Evolutionary conservation across 805 yeast genomes (phyloP).

Genomic region (Metschnikowia lunata): DNA sequence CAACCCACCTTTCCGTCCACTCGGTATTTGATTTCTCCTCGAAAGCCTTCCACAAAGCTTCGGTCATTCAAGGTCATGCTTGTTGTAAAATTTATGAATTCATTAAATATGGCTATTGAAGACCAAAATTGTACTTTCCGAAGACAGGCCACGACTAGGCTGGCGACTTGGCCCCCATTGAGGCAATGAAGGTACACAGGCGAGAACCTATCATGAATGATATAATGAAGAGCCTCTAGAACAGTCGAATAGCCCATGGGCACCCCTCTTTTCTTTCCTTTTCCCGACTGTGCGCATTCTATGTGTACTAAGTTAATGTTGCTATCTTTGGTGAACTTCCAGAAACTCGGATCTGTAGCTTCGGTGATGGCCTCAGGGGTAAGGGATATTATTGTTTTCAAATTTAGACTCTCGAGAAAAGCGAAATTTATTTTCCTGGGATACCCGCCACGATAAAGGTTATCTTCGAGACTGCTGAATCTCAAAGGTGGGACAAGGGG

Average conservation of each 20-base stretch:
- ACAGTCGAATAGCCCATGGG: constrained; percentile 70
- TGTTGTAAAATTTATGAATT: constrained; percentile 72
- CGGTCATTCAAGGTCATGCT: constrained; percentile 80
- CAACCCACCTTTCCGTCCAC: constrained; percentile 47
- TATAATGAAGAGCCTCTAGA: constrained; percentile 52
- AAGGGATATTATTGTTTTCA: constrained; percentile 71
- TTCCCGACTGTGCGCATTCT: constrained; percentile 58
- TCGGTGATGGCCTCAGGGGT: constrained; percentile 69
- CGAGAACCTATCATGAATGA: constrained; percentile 54
- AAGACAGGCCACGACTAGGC: constrained; percentile 80
- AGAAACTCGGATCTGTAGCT: constrained; percentile 48
- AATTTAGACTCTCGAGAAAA: constrained; percentile 58
- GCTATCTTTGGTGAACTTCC: constrained; percentile 48
- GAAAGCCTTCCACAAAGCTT: constrained; percentile 74
- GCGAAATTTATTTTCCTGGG: constrained; percentile 73
- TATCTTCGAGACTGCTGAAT: constrained; percentile 66
- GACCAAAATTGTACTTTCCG: constrained; percentile 86
- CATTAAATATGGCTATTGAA: constrained; percentile 79
- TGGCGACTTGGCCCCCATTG: constrained; percentile 85
- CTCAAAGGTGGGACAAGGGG: constrained; percentile 69
- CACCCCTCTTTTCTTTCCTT: constrained; percentile 77
- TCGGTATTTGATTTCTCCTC: constrained; percentile 55
- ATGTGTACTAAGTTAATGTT: constrained; percentile 66
- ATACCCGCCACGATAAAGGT: constrained; percentile 78
- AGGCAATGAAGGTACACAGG: constrained; percentile 84